Evolutionary conservation across 163 green algal genomes (phyloP).

Genomic region (Picocystis sp.): DNA sequence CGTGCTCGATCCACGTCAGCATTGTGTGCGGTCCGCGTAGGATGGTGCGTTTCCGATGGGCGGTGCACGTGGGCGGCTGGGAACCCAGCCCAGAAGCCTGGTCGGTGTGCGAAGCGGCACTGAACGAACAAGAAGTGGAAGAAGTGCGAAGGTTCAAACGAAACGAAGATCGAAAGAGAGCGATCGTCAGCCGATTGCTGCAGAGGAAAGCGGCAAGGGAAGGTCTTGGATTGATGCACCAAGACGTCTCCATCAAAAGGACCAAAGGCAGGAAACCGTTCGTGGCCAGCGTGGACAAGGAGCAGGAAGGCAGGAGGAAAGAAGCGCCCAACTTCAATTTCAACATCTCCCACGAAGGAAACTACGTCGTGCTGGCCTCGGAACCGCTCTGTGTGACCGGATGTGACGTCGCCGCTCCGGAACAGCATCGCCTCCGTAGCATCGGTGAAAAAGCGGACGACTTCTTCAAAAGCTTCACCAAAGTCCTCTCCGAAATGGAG

Average conservation of each 20-base stretch:
- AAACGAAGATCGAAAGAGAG: constrained; percentile 29
- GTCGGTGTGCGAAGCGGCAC: constrained; percentile 14
- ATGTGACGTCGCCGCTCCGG: constrained; percentile 61
- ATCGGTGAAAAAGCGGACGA: not conserved
- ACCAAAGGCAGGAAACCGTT: constrained; percentile 45
- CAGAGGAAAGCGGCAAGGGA: constrained; percentile 10
- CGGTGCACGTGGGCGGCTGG: constrained; percentile 17
- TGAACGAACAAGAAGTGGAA: constrained; percentile 12
- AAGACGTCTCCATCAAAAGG: constrained; percentile 16
- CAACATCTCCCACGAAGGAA: constrained; percentile 78
- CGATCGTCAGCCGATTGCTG: constrained; percentile 33
- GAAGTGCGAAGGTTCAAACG: constrained; percentile 14
- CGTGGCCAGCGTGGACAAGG: constrained; percentile 7
- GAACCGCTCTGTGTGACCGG: constrained; percentile 53
- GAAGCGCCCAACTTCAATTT: constrained; percentile 72
- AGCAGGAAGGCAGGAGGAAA: not conserved
- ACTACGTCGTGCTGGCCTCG: constrained; percentile 59
- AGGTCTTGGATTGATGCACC: constrained; percentile 13
- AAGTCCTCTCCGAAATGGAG: constrained; percentile 8
- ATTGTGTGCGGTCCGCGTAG: no score
- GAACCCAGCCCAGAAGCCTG: constrained; percentile 1
- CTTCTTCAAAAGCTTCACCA: constrained; percentile 13
- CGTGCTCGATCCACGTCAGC: no score
- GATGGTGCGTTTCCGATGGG: constrained; percentile 17
- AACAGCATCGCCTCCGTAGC: constrained; percentile 4